Conservation (phyloP, 768 basidiomycete species). For the Phanerochaete carnosa region DNA sequence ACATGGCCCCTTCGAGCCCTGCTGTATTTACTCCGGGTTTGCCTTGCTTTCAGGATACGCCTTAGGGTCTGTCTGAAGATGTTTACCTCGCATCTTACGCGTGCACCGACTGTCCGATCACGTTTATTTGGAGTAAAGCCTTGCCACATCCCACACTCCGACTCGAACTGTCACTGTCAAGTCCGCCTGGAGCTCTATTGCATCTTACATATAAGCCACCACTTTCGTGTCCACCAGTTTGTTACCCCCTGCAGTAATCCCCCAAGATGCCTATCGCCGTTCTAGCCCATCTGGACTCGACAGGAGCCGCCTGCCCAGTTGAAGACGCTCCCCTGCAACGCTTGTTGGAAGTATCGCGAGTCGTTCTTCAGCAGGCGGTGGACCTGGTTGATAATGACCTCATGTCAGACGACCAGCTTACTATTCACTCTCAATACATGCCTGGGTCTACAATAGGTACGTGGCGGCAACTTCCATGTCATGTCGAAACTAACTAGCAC, state of each 20-base stretch:
- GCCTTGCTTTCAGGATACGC: not conserved
- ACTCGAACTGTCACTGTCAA: not conserved
- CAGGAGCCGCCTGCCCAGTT: not conserved
- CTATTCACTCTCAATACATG: conserved; percentile 62
- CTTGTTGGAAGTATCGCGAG: conserved; percentile 63
- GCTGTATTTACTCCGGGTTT: conserved; percentile 4
- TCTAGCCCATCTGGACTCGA: not conserved
- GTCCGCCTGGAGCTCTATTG: not conserved
- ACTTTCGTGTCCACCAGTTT: not conserved
- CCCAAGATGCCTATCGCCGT: not conserved
- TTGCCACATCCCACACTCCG: not conserved
- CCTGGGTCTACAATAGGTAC: conserved; percentile 88
- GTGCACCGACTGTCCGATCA: not conserved
- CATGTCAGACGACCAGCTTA: conserved; percentile 66
- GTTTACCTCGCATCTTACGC: not conserved
- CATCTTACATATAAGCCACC: not conserved
- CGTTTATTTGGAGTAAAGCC: not conserved
- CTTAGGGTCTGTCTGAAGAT: not conserved
- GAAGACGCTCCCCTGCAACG: conserved; percentile 35
- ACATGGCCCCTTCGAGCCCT: not conserved
- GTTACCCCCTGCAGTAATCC: not conserved
- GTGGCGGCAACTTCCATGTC: conserved; percentile 4
- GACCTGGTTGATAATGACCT: conserved; percentile 67
- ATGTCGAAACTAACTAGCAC: not conserved
- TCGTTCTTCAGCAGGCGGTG: conserved; percentile 68